Conservation (phyloP, 805 yeast species). For the Zygoascus ofunaensis region DNA sequence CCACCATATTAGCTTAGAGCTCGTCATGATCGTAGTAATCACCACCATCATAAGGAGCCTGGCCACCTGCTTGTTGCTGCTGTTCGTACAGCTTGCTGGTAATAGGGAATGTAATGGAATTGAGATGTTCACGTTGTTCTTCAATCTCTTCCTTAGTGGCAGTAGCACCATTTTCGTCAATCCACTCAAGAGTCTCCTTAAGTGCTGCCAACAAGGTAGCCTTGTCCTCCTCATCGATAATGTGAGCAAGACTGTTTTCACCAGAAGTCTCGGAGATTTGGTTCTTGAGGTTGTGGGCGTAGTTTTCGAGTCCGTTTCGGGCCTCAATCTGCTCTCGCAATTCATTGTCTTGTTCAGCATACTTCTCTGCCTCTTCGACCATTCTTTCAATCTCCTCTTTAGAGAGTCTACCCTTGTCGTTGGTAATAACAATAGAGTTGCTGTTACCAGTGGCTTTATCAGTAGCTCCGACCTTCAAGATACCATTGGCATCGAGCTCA, state of each 20-base stretch:
- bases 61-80: conserved; percentile 35
- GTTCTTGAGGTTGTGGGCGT: conserved; percentile 73
- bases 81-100: conserved; percentile 75
- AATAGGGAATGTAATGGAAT: conserved; percentile 81
- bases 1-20: conserved; percentile 17
- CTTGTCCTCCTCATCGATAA: conserved; percentile 83
- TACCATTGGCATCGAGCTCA: conserved; percentile 80
- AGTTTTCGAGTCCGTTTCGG: conserved; percentile 80
- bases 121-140: conserved; percentile 78
- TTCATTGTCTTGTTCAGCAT: conserved; percentile 81
- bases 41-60: conserved; percentile 41
- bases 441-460: conserved; percentile 94
- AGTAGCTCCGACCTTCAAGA: conserved; percentile 73
- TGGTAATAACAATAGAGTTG: conserved; percentile 83
- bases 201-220: conserved; percentile 81
- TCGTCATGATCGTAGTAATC: conserved; percentile 65
- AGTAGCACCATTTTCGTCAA: conserved; percentile 76
- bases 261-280: conserved; percentile 41
- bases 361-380: conserved; percentile 96
- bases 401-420: conserved; percentile 88
- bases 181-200: conserved; percentile 77
- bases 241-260: conserved; percentile 58
- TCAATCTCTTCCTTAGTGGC: conserved; percentile 91
- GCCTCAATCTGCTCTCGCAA: conserved; percentile 80
- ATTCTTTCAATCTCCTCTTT: conserved; percentile 94